Evolutionary conservation across 139 green algal genomes (phyloP), one percentile per base, ranked within the genome.

Genomic region (Coelastrella sp.): DNA sequence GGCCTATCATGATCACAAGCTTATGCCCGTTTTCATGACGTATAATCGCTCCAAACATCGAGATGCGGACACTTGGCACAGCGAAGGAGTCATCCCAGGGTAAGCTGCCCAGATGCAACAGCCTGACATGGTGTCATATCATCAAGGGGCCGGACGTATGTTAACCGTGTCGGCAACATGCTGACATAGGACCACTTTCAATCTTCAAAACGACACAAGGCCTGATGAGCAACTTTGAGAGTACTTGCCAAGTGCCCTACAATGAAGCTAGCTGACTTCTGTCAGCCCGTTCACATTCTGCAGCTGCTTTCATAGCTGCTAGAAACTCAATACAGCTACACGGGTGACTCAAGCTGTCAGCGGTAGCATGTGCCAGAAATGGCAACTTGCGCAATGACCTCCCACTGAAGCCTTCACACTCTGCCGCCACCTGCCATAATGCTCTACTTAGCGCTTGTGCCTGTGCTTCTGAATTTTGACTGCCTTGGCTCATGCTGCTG

Each of bases 361-460:
- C n/a, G 4, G 48, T 62, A 9, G 92, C 92, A 59, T 97, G 92
- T 48, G 94, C 92, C 59, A 97, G 88, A 87, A 97, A 97, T 2
- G 94, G 94, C 79, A 97, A 88, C 87, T 96, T 97, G 17, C 94
- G 86, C 48, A 97, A 88, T 4, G 89, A 88, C 21, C 94, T 86
- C 2, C 94, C 94, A 48, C 89, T 94, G 40, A 96, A 87, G 8
- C 94, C 94, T 5, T 96, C 94, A 41, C 89, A 91, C 13, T 73
- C 87, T 5, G 15, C 67, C 2, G 89, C 91, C 34, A 89, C 90
- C 11, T 76, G 19, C 38, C 90, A 27, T 66, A 97, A 85, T 21
- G 66, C 60, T 2, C 37, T 23, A 80, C 91, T 91, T 2, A 80
- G 34, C 8, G 40, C 60, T 27, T 84, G n/a, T 50, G 78, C 59